These are phyloP conservation scores for Epithele typhae DNA, from an alignment of 768 basidiomycete genomes.

Conservation along the genomic window DNA sequence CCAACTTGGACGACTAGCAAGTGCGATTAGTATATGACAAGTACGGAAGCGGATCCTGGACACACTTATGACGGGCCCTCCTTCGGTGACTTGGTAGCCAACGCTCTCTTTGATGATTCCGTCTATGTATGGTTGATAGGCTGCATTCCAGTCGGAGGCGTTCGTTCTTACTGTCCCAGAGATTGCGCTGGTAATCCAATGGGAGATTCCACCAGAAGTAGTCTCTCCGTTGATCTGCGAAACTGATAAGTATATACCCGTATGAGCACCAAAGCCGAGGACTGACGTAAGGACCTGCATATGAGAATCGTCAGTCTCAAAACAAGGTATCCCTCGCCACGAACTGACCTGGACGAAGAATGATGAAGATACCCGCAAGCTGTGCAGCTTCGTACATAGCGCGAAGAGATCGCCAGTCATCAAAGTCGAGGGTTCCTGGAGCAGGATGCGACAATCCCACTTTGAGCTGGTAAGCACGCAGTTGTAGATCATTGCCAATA, in stretches of 20 bases:
- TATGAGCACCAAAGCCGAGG: too few relatives aligned
- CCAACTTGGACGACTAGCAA: constrained; percentile 43
- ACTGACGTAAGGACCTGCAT: constrained; percentile 26
- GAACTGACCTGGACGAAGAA: constrained; percentile 68
- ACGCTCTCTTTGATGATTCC: constrained; percentile 56
- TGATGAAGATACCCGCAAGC: constrained; percentile 71
- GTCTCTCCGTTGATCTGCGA: constrained; percentile 82
- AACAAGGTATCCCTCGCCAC: background rate
- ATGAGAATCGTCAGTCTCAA: background rate
- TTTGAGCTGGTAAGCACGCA: background rate
- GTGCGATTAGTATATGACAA: too few relatives aligned
- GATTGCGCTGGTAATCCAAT: constrained; percentile 68
- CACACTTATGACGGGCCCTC: constrained; percentile 73
- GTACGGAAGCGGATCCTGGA: background rate
- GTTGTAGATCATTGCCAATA: background rate
- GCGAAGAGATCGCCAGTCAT: constrained; percentile 62
- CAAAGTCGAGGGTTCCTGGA: constrained; percentile 68
- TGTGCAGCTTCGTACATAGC: constrained; percentile 73
- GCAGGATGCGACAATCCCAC: constrained; percentile 71
- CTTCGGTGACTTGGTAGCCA: constrained; percentile 63
- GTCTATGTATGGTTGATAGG: constrained; percentile 72
- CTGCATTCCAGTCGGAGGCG: constrained; percentile 60
- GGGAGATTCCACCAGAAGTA: constrained; percentile 67
- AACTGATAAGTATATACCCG: background rate
- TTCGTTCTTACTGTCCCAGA: constrained; percentile 70